Percentiles rank a stretch among this genome's conserved stretches.
Evolutionary conservation across 768 basidiomycete genomes (phyloP).

Genomic region (Boletus patriciae): DNA sequence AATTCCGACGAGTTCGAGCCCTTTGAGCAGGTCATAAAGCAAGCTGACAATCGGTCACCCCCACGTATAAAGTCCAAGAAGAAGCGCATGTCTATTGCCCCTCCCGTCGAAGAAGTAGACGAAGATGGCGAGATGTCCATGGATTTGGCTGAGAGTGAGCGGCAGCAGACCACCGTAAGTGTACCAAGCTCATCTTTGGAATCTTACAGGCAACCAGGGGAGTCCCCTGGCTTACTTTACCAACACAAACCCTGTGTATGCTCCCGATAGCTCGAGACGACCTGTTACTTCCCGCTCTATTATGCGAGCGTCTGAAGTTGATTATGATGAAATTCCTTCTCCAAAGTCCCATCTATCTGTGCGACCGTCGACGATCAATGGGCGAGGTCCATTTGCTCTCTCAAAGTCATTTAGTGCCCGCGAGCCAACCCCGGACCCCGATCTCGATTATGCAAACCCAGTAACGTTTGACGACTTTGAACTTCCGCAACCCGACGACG

Average conservation of each 20-base stretch:
- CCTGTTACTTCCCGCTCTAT: constrained; percentile 46
- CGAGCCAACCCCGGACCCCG: constrained; percentile 24
- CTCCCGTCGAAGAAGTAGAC: constrained; percentile 40
- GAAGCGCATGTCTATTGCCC: constrained; percentile 43
- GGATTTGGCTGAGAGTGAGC: constrained; percentile 73
- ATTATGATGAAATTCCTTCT: constrained; percentile 65
- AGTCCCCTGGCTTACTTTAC: constrained; percentile 40
- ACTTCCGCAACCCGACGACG: constrained; percentile 21
- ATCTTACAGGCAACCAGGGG: constrained; percentile 27
- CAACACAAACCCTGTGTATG: constrained; percentile 35
- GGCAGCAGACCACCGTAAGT: not conserved
- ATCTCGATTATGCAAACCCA: constrained; percentile 23
- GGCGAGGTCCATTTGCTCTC: constrained; percentile 37
- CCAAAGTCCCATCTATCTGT: constrained; percentile 41
- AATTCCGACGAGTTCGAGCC: constrained; percentile 83
- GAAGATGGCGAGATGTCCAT: constrained; percentile 75
- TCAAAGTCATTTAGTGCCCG: constrained; percentile 28
- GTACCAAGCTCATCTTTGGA: constrained; percentile 3
- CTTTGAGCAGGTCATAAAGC: constrained; percentile 71
- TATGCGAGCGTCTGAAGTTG: constrained; percentile 51
- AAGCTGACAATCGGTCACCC: constrained; percentile 66
- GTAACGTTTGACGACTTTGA: constrained; percentile 33
- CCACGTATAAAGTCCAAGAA: constrained; percentile 53
- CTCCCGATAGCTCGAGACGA: constrained; percentile 39
- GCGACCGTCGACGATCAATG: constrained; percentile 35